Evolutionary conservation across 2,329 filamentous ascomycete genomes (phyloP).

Genomic region (Curvularia verruculosa): DNA sequence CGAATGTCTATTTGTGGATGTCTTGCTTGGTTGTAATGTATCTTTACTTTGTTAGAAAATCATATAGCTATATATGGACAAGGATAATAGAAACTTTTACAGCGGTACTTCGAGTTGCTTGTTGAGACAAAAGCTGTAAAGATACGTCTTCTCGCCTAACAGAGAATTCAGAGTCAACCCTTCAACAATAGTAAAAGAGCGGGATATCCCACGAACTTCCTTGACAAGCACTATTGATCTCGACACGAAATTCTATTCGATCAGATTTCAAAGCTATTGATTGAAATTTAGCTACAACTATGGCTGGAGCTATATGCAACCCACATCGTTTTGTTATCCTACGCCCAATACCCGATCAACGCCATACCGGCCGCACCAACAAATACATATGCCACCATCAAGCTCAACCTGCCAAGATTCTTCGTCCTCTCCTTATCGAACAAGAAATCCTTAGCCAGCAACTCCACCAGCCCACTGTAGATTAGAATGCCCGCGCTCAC

Average conservation of each 20-base stretch:
- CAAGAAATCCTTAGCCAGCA: slow-evolving; percentile 11
- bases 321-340: background rate
- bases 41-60: background rate
- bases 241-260: too few species aligned
- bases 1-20: background rate
- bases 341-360: slow-evolving; percentile 9
- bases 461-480: slow-evolving; percentile 8
- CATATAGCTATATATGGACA: background rate
- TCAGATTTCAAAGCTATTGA: background rate
- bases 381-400: slow-evolving; percentile 6
- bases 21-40: background rate
- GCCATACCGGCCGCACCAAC: slow-evolving; percentile 7
- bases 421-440: slow-evolving; percentile 10
- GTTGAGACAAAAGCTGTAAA: too few species aligned
- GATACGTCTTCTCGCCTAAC: too few species aligned
- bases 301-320: background rate
- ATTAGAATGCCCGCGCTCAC: slow-evolving; percentile 11
- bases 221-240: too few species aligned
- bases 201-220: too few species aligned
- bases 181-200: too few species aligned
- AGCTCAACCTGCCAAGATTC: background rate
- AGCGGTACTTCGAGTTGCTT: background rate
- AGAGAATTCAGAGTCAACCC: too few species aligned
- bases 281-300: too few species aligned
- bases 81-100: background rate